Conservation (phyloP, 1,284 basidiomycete species). For the Porodaedalea pini region DNA sequence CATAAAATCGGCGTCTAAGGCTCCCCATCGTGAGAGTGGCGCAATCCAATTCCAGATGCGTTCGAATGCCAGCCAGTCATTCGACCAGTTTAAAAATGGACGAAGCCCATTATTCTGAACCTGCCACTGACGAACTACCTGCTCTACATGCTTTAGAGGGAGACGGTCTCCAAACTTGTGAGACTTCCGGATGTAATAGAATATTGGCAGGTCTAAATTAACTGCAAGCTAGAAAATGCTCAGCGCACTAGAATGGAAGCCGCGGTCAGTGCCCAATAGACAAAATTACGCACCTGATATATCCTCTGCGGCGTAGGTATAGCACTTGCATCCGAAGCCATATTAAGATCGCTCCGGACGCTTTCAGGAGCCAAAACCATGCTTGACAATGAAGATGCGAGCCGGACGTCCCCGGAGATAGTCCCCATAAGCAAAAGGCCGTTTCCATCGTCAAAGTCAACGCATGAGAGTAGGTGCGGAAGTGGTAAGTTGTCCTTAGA, state of each 20-base stretch:
- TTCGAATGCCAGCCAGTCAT: slow-evolving; percentile 7
- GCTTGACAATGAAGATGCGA: background rate
- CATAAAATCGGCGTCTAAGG: background rate
- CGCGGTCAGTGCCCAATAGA: background rate
- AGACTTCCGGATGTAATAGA: background rate
- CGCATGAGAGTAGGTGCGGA: background rate
- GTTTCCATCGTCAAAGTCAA: slow-evolving; percentile 14
- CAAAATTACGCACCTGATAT: background rate
- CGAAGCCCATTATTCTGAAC: background rate
- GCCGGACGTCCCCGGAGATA: background rate
- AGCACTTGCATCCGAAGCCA: background rate
- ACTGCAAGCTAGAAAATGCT: background rate
- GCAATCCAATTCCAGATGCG: background rate
- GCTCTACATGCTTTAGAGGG: too few relatives aligned
- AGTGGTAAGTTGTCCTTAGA: background rate
- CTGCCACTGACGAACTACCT: background rate
- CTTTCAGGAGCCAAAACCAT: background rate
- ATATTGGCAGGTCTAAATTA: background rate
- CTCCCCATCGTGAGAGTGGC: slow-evolving; percentile 8
- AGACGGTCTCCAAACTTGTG: background rate
- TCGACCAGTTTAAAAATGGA: slow-evolving; percentile 5
- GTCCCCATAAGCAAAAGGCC: slow-evolving; percentile 8
- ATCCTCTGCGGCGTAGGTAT: background rate
- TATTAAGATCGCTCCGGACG: background rate
- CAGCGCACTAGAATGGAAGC: background rate